Evolutionary conservation across 2,329 filamentous ascomycete species (phyloP), one percentile per base, ranked within the genome.

Genomic region (Fusarium brevicatenulatum): DNA sequence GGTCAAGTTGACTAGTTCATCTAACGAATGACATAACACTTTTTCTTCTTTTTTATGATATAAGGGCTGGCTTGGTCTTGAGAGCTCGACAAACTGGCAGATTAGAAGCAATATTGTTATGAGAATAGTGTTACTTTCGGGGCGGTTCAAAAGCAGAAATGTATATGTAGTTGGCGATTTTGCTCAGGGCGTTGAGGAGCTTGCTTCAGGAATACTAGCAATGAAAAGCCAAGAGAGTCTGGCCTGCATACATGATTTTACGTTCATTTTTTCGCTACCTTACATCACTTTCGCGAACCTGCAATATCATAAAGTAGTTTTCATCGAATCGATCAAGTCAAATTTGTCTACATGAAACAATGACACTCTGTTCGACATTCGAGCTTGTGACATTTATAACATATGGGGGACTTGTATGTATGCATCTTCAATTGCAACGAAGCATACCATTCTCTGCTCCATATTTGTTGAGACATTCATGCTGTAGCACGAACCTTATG

Each of bases 401-500:
- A 19, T 15, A 30, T 12, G 5, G 36, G 30, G 23, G 30, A 39
- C 49, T 36, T 42, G 9, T 21, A 28, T 28, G 9, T 49, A 46
- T 57, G 21, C 36, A 36, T 49, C n/a, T 28, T 46, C 30, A 8
- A 11, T 34, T 36, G 32, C 23, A 58, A 58, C 15, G 19, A 8
- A 28, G 34, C 16, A 58, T 19, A 18, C 23, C 34, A 39, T 23
- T 39, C 25, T 32, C 21, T 40, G n/a, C 34, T 53, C 44, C 19
- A 44, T 16, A 58, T 25, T 47, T 43, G 10, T 39, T 39, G 23
- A 66, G 42, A 66, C 42, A 44, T 37, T 30, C 47, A 44, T 64
- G 64, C 49, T 66, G 72, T 77, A 63, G 66, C 63, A 63, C 58
- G 68, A 71, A 37, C 43, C 53, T 60, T 56, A 59, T 30, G 25